Evolutionary conservation across 1,284 basidiomycete genomes (phyloP).

Genomic region (Sutorius eximius): DNA sequence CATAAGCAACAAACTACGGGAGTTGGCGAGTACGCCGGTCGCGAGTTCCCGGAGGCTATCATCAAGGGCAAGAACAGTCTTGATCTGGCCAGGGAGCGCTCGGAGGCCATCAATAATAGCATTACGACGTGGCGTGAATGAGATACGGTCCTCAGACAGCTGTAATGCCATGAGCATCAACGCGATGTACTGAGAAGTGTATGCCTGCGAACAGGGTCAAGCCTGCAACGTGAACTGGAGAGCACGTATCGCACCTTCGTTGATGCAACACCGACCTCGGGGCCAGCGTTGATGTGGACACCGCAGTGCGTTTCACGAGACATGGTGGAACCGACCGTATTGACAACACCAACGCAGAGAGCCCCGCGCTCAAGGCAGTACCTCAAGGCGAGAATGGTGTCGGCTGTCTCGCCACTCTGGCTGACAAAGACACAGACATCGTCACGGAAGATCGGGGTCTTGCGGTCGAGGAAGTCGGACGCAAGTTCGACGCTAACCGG

Average conservation of each 20-base stretch:
- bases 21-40: slow-evolving; percentile 73
- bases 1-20: slow-evolving; percentile 94
- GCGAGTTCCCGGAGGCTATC: slow-evolving; percentile 81
- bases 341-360: slow-evolving; percentile 95
- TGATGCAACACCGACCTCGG: slow-evolving; percentile 99
- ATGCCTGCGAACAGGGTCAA: slow-evolving; percentile 60
- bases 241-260: slow-evolving; percentile 71
- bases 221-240: not conserved
- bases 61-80: slow-evolving; percentile 84
- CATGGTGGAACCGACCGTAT: slow-evolving; percentile 97
- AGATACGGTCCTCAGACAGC: slow-evolving; percentile 95
- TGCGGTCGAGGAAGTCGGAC: slow-evolving; percentile 97
- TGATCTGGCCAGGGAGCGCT: slow-evolving; percentile 88
- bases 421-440: slow-evolving; percentile 97
- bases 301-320: slow-evolving; percentile 99
- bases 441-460: slow-evolving; percentile 99
- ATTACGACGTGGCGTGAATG: slow-evolving; percentile 85
- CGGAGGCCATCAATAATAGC: slow-evolving; percentile 95
- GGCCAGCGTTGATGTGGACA: slow-evolving; percentile 99
- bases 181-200: slow-evolving; percentile 99
- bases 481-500: slow-evolving; percentile 97
- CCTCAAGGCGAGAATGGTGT: slow-evolving; percentile 94
- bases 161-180: slow-evolving; percentile 98
- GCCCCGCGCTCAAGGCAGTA: slow-evolving; percentile 98
- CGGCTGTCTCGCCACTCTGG: slow-evolving; percentile 98